These are phyloP conservation scores for Athelia psychrophila DNA, from an alignment of 1,284 basidiomycete genomes.

Conservation along the genomic window DNA sequence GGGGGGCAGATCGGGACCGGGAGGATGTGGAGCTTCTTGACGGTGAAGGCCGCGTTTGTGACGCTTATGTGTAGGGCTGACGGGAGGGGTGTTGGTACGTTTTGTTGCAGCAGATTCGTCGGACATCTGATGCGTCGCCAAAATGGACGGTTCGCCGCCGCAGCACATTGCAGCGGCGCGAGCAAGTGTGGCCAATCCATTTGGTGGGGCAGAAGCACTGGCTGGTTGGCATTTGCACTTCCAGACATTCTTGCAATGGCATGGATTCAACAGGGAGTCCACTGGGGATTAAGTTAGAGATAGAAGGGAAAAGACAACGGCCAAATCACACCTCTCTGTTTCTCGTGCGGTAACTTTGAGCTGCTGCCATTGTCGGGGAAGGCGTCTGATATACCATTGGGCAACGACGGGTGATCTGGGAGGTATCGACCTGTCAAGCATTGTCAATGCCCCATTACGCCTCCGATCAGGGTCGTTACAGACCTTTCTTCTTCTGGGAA, in stretches of 20 bases:
- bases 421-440: neutral
- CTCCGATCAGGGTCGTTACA: neutral
- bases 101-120: slow-evolving; percentile 8
- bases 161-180: slow-evolving; percentile 46
- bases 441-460: no score
- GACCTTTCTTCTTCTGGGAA: neutral
- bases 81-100: slow-evolving; percentile 21
- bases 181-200: slow-evolving; percentile 46
- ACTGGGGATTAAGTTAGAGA: slow-evolving; percentile 31
- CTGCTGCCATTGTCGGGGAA: neutral
- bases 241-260: slow-evolving; percentile 54
- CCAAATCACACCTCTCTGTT: slow-evolving; percentile 46
- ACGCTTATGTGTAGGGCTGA: slow-evolving; percentile 28
- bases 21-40: slow-evolving; percentile 7
- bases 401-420: neutral
- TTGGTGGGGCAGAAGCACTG: slow-evolving; percentile 3
- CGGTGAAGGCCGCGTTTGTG: slow-evolving; percentile 22
- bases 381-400: neutral
- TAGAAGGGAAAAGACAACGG: slow-evolving; percentile 2
- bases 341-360: slow-evolving; percentile 34
- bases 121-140: slow-evolving; percentile 7
- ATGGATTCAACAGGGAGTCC: slow-evolving; percentile 59
- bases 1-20: slow-evolving; percentile 39
- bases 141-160: slow-evolving; percentile 8
- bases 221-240: slow-evolving; percentile 49